phyloP scores from a whole-genome alignment of 805 yeast species.

The Lachancea quebecensis region DNA sequence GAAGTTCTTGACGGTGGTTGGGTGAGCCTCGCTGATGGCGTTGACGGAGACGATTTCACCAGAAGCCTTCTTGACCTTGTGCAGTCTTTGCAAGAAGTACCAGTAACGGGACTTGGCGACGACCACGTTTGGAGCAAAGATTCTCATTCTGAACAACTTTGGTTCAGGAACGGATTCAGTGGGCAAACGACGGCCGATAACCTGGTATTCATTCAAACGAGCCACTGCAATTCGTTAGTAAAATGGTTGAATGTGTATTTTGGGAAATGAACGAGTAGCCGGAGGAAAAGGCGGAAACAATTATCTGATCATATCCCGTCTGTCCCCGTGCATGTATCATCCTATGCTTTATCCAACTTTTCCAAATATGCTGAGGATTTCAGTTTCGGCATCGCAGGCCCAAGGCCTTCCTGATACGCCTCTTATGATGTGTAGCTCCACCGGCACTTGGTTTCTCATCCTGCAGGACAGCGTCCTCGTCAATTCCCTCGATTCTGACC shows the following conservation, averaged over 20 bases:
- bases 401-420: too few species aligned
- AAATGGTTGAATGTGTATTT: not conserved
- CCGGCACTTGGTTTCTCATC: too few species aligned
- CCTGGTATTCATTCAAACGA: slow-evolving; percentile 98
- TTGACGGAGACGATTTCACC: slow-evolving; percentile 97
- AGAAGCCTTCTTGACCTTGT: slow-evolving; percentile 99
- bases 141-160: slow-evolving; percentile 99
- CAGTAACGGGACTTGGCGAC: slow-evolving; percentile 99
- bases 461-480: too few species aligned
- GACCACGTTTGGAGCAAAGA: slow-evolving; percentile 97
- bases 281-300: too few species aligned
- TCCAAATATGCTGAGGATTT: too few species aligned
- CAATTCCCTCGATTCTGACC: too few species aligned
- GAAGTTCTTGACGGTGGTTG: slow-evolving; percentile 99
- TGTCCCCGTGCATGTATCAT: too few species aligned
- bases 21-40: slow-evolving; percentile 87
- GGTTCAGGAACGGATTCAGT: slow-evolving; percentile 99
- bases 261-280: too few species aligned
- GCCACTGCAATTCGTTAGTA: slow-evolving; percentile 48
- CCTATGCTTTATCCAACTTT: too few species aligned
- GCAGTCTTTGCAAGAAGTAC: slow-evolving; percentile 99
- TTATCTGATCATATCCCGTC: too few species aligned
- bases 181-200: slow-evolving; percentile 99
- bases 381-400: too few species aligned
- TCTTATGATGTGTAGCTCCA: too few species aligned